Base-by-base conservation (phyloP, 352 stramenopile genomes). In the Thraustochytrium sp. region DNA sequence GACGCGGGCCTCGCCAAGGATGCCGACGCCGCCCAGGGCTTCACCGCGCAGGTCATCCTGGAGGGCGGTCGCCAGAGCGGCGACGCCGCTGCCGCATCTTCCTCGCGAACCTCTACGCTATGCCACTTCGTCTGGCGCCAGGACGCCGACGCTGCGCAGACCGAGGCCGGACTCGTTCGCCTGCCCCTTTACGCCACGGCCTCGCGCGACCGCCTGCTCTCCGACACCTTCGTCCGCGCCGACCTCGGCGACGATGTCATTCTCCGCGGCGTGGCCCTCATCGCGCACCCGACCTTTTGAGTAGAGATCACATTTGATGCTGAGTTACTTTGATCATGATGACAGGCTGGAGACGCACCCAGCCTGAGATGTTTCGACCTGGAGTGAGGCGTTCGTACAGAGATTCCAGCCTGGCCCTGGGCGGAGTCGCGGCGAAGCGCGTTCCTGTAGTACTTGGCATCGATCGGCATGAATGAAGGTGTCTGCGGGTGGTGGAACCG, bases 231-330 rank as follows among this genome's bases (percentile, higher is more conserved):
- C 2, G 31, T 80, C 18, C 5, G 23, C 42, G 46, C 31, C 8
- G 31, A 46, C 49, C 2, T 80, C 26, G 68, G 68, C 34, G 31
- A 80, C 21, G 37, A 63, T 26, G 31, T 49, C 51, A 63, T 64
- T 26, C 42, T 80, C 8, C 46, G 68, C 26, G 68, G 68, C 68
- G 68, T 80, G 23, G 68, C 68, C 11, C 42, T 80, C 18, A 63
- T 80, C 23, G 68, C 68, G 46, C 68, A 80, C 49, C 53, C 46
- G 18, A 61, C 48, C 8, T 72, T 80, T 4, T 80, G 21, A 63
- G 3, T 59, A n/a, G n/a, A n/a, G n/a, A n/a, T n/a, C n/a, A n/a
- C n/a, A n/a, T n/a, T n/a, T n/a, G n/a, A n/a, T n/a, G n/a, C n/a
- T n/a, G n/a, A n/a, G n/a, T n/a, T n/a, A n/a, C n/a, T n/a, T n/a